These are phyloP conservation scores for Ceriops decandra DNA, from an alignment of 345 rosid genomes.

Conservation along the genomic window DNA sequence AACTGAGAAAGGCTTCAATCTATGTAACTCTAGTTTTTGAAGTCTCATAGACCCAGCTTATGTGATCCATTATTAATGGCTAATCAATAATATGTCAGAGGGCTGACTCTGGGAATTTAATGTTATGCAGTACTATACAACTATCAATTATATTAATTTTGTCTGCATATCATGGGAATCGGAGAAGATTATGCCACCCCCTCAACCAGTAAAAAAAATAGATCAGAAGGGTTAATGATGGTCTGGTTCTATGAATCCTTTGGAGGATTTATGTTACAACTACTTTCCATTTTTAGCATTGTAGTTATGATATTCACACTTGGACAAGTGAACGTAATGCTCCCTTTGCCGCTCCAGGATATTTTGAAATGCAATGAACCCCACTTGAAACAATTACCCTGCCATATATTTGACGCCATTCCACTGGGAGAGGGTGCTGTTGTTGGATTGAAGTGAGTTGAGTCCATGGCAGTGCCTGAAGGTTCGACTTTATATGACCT, in stretches of 20 bases:
- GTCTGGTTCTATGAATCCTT: no score
- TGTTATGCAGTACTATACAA: no score
- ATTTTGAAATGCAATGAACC: constrained; percentile 64
- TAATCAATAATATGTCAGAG: no score
- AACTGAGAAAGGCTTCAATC: neutral
- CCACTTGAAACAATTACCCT: constrained; percentile 51
- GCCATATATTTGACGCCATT: constrained; percentile 72
- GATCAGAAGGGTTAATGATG: no score
- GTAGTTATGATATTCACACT: neutral
- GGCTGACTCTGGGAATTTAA: no score
- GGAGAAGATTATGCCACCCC: no score
- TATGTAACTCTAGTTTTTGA: neutral
- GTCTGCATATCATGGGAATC: no score
- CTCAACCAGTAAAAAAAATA: no score
- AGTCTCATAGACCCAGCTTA: no score
- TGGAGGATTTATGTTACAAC: no score
- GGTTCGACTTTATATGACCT: constrained; percentile 70
- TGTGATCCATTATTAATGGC: no score
- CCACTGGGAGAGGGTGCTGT: constrained; percentile 92
- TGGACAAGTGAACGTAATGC: neutral
- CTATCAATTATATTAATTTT: no score
- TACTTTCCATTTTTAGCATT: neutral
- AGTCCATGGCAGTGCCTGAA: constrained; percentile 58
- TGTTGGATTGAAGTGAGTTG: constrained; percentile 71
- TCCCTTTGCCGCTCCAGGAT: constrained; percentile 44